phyloP scores from a whole-genome alignment of 2,329 filamentous ascomycete genomes.

The Epichloe bromicola region DNA sequence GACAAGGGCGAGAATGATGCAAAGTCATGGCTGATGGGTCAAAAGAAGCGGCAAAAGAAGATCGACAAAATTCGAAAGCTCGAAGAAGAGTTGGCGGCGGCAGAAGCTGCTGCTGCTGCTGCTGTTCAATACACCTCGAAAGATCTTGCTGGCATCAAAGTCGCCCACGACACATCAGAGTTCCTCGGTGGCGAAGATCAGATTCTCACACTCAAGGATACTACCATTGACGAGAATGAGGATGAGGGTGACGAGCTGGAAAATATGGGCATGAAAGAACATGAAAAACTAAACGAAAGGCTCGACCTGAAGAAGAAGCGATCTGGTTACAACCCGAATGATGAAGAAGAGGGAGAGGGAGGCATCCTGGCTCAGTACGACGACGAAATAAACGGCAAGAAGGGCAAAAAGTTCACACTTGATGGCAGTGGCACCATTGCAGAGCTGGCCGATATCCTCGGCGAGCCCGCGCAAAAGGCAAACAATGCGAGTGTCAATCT shows the following conservation, averaged over 20 bases:
- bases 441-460: constrained; percentile 45
- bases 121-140: constrained; percentile 64
- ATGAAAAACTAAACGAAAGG: constrained; percentile 60
- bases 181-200: constrained; percentile 80
- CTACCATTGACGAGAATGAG: constrained; percentile 69
- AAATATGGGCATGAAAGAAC: constrained; percentile 57
- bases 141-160: constrained; percentile 80
- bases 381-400: constrained; percentile 86
- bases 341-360: constrained; percentile 51
- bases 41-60: constrained; percentile 90
- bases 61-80: constrained; percentile 62
- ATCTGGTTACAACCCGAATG: constrained; percentile 74
- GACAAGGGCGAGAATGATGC: constrained; percentile 58
- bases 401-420: constrained; percentile 75
- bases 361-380: constrained; percentile 83
- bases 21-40: constrained; percentile 72
- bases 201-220: constrained; percentile 87
- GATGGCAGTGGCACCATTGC: constrained; percentile 61
- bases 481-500: constrained; percentile 65
- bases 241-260: constrained; percentile 86
- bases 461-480: constrained; percentile 36
- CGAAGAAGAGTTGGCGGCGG: constrained; percentile 67
- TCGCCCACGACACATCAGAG: constrained; percentile 72
- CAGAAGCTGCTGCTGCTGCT: constrained; percentile 52
- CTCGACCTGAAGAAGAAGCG: constrained; percentile 83